phyloP scores from a whole-genome alignment of 1,284 basidiomycete genomes.

The Sporisorium scitamineum region DNA sequence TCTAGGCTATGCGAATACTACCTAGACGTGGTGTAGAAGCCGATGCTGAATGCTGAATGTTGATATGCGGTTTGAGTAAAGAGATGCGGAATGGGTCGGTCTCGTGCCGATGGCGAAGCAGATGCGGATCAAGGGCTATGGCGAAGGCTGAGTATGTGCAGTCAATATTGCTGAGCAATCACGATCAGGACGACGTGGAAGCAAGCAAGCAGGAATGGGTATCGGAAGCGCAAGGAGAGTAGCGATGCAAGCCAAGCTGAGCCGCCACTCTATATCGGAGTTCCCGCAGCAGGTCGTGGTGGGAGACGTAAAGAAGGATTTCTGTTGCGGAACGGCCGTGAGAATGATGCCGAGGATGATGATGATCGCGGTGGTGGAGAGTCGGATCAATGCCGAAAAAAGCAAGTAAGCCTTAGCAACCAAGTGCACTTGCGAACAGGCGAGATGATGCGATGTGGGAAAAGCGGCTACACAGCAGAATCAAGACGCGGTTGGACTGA shows the following conservation, averaged over 20 bases:
- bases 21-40: background rate
- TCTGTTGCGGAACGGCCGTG: no score
- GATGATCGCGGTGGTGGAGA: background rate
- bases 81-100: background rate
- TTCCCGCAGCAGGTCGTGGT: background rate
- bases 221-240: no score
- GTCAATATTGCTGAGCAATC: background rate
- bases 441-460: no score
- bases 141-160: background rate
- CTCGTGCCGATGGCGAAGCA: background rate
- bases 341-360: no score
- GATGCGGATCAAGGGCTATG: background rate
- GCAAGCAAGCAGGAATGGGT: no score
- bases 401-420: no score
- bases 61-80: background rate
- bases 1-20: background rate
- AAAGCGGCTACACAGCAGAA: no score
- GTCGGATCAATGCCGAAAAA: background rate
- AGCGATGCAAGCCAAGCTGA: no score
- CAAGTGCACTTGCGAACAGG: no score
- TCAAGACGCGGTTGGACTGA: slow-evolving; percentile 2
- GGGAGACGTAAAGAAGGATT: background rate
- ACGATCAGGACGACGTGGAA: background rate
- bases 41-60: background rate
- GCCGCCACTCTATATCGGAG: background rate